A percentile compares a stretch with the other conserved stretches of the same genome.
Evolutionary conservation across 495 filamentous ascomycete species (phyloP).

Genomic region (Tetracladium marchalianum): DNA sequence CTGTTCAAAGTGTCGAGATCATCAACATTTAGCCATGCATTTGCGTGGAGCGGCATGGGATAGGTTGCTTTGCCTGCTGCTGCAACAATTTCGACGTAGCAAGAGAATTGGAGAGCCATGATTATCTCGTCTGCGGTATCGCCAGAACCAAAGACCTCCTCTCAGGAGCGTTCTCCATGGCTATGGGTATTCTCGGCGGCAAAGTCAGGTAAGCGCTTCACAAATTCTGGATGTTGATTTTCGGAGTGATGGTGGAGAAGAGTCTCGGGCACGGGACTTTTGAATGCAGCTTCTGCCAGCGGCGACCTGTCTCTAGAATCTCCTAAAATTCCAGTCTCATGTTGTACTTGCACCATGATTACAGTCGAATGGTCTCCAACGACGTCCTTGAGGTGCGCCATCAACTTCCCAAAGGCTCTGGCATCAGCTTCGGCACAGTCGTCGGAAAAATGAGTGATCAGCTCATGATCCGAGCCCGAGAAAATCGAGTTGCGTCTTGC

Average conservation of each 20-base stretch:
- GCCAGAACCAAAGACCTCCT: constrained; percentile 32
- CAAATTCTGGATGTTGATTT: too few relatives aligned
- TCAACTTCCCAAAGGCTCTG: constrained; percentile 27
- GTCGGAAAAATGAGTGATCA: constrained; percentile 30
- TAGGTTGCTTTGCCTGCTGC: constrained; percentile 30
- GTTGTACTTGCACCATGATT: constrained; percentile 42
- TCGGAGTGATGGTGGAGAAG: constrained; percentile 22
- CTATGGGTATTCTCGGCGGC: too few relatives aligned
- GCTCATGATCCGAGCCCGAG: constrained; percentile 23
- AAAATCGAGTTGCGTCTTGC: constrained; percentile 31
- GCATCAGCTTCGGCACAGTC: constrained; percentile 25
- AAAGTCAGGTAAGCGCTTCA: too few relatives aligned
- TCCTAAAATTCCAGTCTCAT: constrained; percentile 34
- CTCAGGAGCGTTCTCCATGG: constrained; percentile 19
- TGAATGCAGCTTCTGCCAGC: constrained; percentile 26
- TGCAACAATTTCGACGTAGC: constrained; percentile 32
- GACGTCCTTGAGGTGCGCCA: constrained; percentile 28
- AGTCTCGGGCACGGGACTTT: constrained; percentile 25
- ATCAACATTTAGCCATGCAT: constrained; percentile 30
- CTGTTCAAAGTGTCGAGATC: constrained; percentile 32
- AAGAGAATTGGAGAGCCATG: constrained; percentile 29
- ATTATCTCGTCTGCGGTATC: constrained; percentile 38
- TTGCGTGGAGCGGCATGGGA: constrained; percentile 36
- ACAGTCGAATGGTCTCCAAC: constrained; percentile 32
- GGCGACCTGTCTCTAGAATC: constrained; percentile 33